phyloP scores from a whole-genome alignment of 805 yeast genomes.

The Wickerhamomyces alni region DNA sequence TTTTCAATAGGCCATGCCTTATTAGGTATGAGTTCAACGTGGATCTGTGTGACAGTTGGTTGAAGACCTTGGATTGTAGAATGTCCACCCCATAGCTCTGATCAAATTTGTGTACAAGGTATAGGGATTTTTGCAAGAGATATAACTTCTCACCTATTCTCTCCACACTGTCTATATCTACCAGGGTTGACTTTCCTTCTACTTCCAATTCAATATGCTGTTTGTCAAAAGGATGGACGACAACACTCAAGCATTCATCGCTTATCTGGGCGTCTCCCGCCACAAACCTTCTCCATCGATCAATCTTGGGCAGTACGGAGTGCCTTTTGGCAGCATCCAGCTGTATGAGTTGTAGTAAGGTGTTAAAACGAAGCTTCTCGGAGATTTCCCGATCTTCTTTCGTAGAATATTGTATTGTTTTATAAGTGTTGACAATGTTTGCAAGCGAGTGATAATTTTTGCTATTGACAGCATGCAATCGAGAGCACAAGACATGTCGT shows the following conservation, averaged over 20 bases:
- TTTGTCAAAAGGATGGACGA: slow-evolving; percentile 6
- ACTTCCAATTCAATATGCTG: slow-evolving; percentile 3
- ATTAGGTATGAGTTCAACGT: slow-evolving; percentile 3
- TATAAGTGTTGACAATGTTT: no score
- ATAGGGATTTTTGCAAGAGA: slow-evolving; percentile 7
- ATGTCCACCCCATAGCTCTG: background rate
- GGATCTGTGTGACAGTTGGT: background rate
- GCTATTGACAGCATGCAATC: no score
- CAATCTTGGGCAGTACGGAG: background rate
- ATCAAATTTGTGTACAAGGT: slow-evolving; percentile 4
- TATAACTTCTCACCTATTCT: slow-evolving; percentile 7
- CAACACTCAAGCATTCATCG: slow-evolving; percentile 9
- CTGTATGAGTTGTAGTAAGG: background rate
- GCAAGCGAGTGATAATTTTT: no score
- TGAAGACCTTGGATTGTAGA: slow-evolving; percentile 3
- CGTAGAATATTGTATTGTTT: no score
- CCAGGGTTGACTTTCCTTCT: background rate
- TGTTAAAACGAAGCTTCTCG: background rate
- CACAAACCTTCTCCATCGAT: background rate
- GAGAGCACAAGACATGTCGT: no score
- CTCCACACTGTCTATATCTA: slow-evolving; percentile 4
- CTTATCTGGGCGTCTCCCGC: slow-evolving; percentile 4
- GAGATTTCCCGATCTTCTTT: no score
- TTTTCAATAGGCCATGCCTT: background rate
- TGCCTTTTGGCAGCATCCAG: background rate